Base-by-base conservation (phyloP, 768 basidiomycete species). In the Mycena vulgaris region DNA sequence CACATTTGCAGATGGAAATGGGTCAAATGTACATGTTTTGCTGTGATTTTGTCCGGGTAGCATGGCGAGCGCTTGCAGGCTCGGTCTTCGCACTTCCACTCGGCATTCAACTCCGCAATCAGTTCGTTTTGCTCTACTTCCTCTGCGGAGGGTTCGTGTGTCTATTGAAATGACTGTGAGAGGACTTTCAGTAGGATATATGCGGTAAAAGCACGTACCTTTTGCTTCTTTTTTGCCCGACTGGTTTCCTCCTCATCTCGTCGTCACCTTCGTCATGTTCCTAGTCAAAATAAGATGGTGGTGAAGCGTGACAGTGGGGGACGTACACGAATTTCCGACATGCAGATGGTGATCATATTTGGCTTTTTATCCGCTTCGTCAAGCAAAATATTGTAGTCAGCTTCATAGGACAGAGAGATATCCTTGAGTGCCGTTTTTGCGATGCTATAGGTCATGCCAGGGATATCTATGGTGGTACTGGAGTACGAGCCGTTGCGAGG, bases 81-180 rank as follows among this genome's bases (percentile, higher is more conserved):
- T 8, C 49, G 33, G 37, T 63, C 51, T 37, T 63, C 37, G 16
- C 62, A 63, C 51, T 63, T 63, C 49, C 39, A 63, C 21, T 63
- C 37, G 0, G 62, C 23, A 7, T 37, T 52, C 8, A 63, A 13
- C 37, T 52, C 40, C 9, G 11, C 37, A 28, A 63, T 63, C 0
- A 63, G 25, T 13, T 52, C 51, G 16, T 11, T 40, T 16, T 52
- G 49, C 28, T 63, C 62, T 1, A 52, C 39, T 28, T 63, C 62
- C 19, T 63, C 62, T 16, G 21, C 49, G 1, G 25, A 25, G 6
- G 62, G 62, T 21, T 63, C 51, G n/a, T 21, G 53, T 30, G 48
- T 52, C 62, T 52, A 58, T 19, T n/a, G n/a, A 28, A 39, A 7
- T 3, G 8, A 31, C 6, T 21, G 33, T 42, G 35, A 49, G 17